Evolutionary conservation across 2,329 filamentous ascomycete species (phyloP).

Genomic region (Aureobasidium leucospermi): DNA sequence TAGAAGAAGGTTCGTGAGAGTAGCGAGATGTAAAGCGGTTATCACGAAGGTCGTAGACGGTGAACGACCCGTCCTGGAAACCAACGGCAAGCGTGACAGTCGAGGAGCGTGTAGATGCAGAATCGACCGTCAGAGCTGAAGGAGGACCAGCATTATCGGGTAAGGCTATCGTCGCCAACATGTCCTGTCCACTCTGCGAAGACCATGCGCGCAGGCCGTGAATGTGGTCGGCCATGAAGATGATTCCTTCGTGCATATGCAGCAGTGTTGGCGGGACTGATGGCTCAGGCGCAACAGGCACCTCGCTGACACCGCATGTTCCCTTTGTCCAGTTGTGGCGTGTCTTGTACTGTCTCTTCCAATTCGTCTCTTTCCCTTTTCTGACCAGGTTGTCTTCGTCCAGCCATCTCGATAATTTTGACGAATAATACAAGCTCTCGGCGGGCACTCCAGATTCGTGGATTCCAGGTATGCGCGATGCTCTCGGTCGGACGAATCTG

Average conservation of each 20-base stretch:
- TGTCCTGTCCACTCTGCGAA: slow-evolving; percentile 49
- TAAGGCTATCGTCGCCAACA: slow-evolving; percentile 45
- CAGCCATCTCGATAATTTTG: slow-evolving; percentile 53
- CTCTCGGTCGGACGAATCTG: slow-evolving; percentile 76
- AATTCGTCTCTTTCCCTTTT: slow-evolving; percentile 53
- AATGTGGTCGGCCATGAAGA: slow-evolving; percentile 65
- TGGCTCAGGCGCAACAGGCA: slow-evolving; percentile 52
- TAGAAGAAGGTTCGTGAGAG: slow-evolving; percentile 53
- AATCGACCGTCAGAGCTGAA: slow-evolving; percentile 59
- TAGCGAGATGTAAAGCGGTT: slow-evolving; percentile 46
- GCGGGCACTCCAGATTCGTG: slow-evolving; percentile 34
- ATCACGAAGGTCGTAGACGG: slow-evolving; percentile 56
- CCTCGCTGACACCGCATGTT: slow-evolving; percentile 70
- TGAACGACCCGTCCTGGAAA: slow-evolving; percentile 64
- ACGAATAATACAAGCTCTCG: slow-evolving; percentile 43
- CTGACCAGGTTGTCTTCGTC: slow-evolving; percentile 52
- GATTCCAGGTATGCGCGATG: slow-evolving; percentile 65
- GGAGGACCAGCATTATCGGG: slow-evolving; percentile 32
- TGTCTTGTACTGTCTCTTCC: slow-evolving; percentile 84
- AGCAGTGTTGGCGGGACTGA: slow-evolving; percentile 59
- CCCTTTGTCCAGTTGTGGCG: slow-evolving; percentile 87
- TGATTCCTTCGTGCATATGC: slow-evolving; percentile 67
- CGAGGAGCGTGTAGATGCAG: slow-evolving; percentile 22
- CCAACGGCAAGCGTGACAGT: slow-evolving; percentile 52
- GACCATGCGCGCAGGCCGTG: slow-evolving; percentile 75